phyloP scores from a whole-genome alignment of 495 filamentous ascomycete genomes.

The Aspergillus carlsbadensis region DNA sequence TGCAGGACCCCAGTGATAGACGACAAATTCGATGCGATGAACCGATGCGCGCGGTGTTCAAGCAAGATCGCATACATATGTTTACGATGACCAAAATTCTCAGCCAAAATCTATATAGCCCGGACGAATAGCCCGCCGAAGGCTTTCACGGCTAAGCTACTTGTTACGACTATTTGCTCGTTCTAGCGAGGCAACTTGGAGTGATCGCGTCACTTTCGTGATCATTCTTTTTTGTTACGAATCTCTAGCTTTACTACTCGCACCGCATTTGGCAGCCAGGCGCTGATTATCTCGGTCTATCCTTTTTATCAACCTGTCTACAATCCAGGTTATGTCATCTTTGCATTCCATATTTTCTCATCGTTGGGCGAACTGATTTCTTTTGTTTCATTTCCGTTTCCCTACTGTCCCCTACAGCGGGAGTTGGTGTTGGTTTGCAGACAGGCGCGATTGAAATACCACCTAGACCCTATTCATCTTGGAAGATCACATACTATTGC shows the following conservation, averaged over 20 bases:
- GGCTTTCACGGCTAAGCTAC: background rate
- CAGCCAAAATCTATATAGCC: constrained; percentile 63
- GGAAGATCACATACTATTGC: constrained; percentile 1
- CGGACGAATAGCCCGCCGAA: constrained; percentile 51
- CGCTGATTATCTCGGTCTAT: constrained; percentile 12
- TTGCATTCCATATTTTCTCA: background rate
- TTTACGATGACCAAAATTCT: constrained; percentile 94
- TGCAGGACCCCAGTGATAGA: constrained; percentile 88
- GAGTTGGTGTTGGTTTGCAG: constrained; percentile 37
- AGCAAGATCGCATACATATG: constrained; percentile 90
- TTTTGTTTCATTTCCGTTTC: constrained; percentile 26
- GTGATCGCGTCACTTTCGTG: background rate
- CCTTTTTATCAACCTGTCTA: background rate
- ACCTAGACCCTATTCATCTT: constrained; percentile 13
- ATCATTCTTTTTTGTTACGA: constrained; percentile 22
- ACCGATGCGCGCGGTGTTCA: constrained; percentile 84
- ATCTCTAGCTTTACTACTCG: constrained; percentile 17
- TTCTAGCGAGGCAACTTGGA: constrained; percentile 1
- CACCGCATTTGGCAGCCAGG: constrained; percentile 27
- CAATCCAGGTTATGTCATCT: no score
- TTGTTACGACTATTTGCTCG: background rate
- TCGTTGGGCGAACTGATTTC: background rate
- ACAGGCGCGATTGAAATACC: constrained; percentile 21
- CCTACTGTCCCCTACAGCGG: constrained; percentile 36
- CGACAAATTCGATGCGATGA: constrained; percentile 94